Evolutionary conservation across 805 yeast genomes (phyloP), one percentile per base, ranked within the genome.

Genomic region (Kodamaea neixiangensis): DNA sequence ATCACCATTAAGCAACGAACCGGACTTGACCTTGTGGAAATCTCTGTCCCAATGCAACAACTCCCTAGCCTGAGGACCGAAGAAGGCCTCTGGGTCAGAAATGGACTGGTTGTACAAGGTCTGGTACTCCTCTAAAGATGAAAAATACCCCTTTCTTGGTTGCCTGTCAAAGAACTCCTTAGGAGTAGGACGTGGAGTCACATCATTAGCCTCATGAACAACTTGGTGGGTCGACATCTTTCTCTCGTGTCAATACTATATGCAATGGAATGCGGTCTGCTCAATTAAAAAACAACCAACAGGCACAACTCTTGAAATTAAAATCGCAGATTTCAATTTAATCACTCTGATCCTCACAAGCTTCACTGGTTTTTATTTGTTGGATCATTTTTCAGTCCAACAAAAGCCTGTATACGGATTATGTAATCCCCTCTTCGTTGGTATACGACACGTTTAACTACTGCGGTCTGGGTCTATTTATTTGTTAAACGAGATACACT

Each of bases 1-100:
- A 58, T 65, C 70, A 50, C 71, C 74, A 58, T 85, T 71, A 57
- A 77, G 80, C 56, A 86, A 80, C 48, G 86, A 77, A 34, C 94
- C 96, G 47, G 72, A 71, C 51, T 73, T 79, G 61, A 80, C 94
- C 52, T 79, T 76, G 60, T 78, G 76, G 70, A 89, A 92, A 48
- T 84, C 90, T 53, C 77, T 81, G 65, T 85, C 89, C 97, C 97
- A 92, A 61, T 80, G 71, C 58, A 92, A 78, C 50, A 82, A 77
- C 62, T 86, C 81, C 51, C 77, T 79, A 46, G 97, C 97, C 67
- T 80, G 74, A 46, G 83, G 81, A 44, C 91, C 92, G 68, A 88
- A 92, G 68, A 93, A 92, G 33, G 71, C 78, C 49, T 81, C 87
- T 40, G 98, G 98, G 62, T 88, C 81, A 51, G 81, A 76, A 57